These are phyloP conservation scores for Tolypocladium cylindrosporum DNA, from an alignment of 2,329 filamentous ascomycete species.

Conservation along the genomic window DNA sequence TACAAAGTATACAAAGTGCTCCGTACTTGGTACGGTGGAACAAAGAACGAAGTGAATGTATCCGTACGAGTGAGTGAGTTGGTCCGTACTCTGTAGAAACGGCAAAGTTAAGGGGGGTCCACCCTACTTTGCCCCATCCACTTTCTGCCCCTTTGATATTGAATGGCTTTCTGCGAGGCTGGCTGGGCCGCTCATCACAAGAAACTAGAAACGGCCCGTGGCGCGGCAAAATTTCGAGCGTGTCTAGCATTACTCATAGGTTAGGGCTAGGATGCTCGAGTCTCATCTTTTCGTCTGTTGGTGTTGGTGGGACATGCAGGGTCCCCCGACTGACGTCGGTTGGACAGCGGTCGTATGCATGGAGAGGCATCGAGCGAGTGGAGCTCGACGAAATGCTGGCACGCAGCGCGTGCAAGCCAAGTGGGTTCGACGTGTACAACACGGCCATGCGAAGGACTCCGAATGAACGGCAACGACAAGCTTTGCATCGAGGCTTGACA, in stretches of 20 bases:
- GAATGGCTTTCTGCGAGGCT: background rate
- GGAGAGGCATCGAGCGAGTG: background rate
- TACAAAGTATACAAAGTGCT: too few species aligned
- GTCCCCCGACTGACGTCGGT: constrained; percentile 1
- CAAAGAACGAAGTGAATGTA: too few species aligned
- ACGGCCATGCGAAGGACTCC: background rate
- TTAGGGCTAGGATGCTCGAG: background rate
- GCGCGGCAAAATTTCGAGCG: background rate
- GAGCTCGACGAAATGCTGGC: background rate
- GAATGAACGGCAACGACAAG: background rate
- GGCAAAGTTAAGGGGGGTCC: background rate
- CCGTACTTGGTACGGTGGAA: too few species aligned
- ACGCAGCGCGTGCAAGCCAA: too few species aligned
- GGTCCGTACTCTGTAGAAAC: too few species aligned
- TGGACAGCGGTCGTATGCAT: background rate
- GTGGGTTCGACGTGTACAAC: too few species aligned
- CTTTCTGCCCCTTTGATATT: background rate
- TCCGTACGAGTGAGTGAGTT: too few species aligned
- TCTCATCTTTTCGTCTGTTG: background rate
- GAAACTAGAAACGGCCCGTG: background rate
- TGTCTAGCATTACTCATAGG: background rate
- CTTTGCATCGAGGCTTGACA: background rate
- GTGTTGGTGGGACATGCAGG: background rate
- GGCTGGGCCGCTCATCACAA: background rate
- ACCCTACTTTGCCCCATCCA: background rate